Conservation (phyloP, 2,329 filamentous ascomycete genomes). For the Calonectria pauciramosa region DNA sequence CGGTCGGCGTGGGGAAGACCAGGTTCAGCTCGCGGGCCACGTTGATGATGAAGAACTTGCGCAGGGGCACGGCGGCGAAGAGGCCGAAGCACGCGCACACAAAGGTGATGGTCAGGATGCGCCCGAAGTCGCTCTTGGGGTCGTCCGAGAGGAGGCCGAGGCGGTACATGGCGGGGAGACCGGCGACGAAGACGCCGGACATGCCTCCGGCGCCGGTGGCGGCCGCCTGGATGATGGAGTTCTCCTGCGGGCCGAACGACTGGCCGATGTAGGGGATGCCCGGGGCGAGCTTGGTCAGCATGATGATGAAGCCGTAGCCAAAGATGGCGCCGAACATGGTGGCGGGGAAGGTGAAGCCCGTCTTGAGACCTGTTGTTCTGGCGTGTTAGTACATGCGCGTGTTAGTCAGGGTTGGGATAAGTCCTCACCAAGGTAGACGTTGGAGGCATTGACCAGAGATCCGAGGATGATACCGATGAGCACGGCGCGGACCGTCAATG, state of each 20-base stretch:
- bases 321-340: conserved; percentile 69
- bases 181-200: conserved; percentile 69
- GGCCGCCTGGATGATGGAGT: conserved; percentile 72
- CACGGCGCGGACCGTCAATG: conserved; percentile 69
- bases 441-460: conserved; percentile 72
- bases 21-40: conserved; percentile 72
- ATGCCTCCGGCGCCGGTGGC: conserved; percentile 72
- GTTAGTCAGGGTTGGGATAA: background rate
- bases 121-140: conserved; percentile 68
- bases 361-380: conserved; percentile 59
- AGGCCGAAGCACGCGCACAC: conserved; percentile 75
- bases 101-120: conserved; percentile 71
- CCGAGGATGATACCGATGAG: conserved; percentile 68
- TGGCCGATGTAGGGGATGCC: conserved; percentile 66
- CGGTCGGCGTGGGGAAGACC: conserved; percentile 71
- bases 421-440: conserved; percentile 69
- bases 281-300: conserved; percentile 63
- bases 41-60: conserved; percentile 78
- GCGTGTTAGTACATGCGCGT: background rate
- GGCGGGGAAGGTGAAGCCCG: conserved; percentile 64
- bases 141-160: conserved; percentile 62
- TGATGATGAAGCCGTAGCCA: conserved; percentile 70
- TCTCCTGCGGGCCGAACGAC: conserved; percentile 71
- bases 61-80: conserved; percentile 73
- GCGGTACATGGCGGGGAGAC: conserved; percentile 72